Evolutionary conservation across 148 eudicot genomes (phyloP).

Genomic region (Pouteria glomerata): DNA sequence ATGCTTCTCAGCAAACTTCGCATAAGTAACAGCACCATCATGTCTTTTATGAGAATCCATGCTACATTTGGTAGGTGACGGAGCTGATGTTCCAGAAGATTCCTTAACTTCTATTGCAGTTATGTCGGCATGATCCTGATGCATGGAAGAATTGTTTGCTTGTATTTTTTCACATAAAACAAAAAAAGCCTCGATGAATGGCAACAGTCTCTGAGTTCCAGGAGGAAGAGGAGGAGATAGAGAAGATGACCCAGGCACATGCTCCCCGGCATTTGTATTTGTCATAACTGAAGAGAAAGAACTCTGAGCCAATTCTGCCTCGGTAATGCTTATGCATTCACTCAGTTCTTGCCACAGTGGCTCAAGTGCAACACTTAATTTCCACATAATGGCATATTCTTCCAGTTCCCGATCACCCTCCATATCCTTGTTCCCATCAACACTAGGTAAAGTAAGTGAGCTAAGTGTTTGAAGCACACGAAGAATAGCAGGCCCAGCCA

Average conservation of each 20-base stretch:
- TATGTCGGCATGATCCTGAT: slow-evolving; percentile 62
- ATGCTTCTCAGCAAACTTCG: slow-evolving; percentile 85
- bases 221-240: slow-evolving; percentile 85
- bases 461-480: slow-evolving; percentile 89
- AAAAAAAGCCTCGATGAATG: slow-evolving; percentile 93
- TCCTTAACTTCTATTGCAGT: slow-evolving; percentile 89
- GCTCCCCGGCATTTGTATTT: slow-evolving; percentile 50
- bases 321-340: slow-evolving; percentile 80
- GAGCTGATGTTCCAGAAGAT: slow-evolving; percentile 41
- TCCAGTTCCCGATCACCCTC: slow-evolving; percentile 48
- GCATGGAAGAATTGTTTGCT: slow-evolving; percentile 45
- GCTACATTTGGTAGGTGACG: slow-evolving; percentile 31
- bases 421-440: slow-evolving; percentile 26
- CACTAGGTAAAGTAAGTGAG: slow-evolving; percentile 52
- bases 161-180: slow-evolving; percentile 94
- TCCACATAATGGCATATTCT: slow-evolving; percentile 58
- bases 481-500: slow-evolving; percentile 92
- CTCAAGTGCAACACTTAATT: slow-evolving; percentile 66
- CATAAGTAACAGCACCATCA: slow-evolving; percentile 60
- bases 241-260: slow-evolving; percentile 43
- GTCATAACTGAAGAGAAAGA: slow-evolving; percentile 41
- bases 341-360: slow-evolving; percentile 91
- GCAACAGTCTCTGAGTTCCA: slow-evolving; percentile 86
- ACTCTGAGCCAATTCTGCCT: slow-evolving; percentile 63
- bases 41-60: slow-evolving; percentile 47